Base-by-base conservation (phyloP, 352 stramenopile genomes). In the Phytophthora colocasiae region DNA sequence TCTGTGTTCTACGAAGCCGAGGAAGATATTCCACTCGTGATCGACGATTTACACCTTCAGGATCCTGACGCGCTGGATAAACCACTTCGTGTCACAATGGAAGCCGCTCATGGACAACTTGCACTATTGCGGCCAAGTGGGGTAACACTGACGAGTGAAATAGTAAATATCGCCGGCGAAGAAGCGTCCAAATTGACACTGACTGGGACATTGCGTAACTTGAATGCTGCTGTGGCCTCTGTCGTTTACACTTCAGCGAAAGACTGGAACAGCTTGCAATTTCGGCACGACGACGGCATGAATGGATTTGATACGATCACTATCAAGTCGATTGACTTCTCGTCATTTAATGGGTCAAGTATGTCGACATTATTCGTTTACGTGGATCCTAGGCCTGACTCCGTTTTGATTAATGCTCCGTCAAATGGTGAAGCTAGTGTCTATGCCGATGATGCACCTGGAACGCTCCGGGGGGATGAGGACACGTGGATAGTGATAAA, bases 201-300 rank as follows among this genome's bases (percentile, higher is more conserved):
- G 17, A 53, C 55, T 14, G 84, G 82, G 7, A 60, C 63, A 6
- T 51, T 91, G 10, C 14, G 9, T 17, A 62, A 83, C 11, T 39
- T 93, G 32, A 87, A 89, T 39, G 61, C 54, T 6, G 81, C 78
- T 6, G 47, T 93, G 2, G 51, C 73, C 6, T 58, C 59, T n/a
- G 27, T 91, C 7, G 56, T 77, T 24, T 93, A 84, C 63, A 85
- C 74, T 26, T 89, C 85, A 11, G 78, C 69, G 2, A 62, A 48
- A 27, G 43, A 93, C 69, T 93, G 85, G 85, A 93, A 93, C 69
- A 93, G 81, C 22, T 64, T 88, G 36, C 59, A 75, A 43, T 46
- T 62, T 36, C 71, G 41, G 31, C 40, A 63, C 34, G 53, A 73
- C 31, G 48, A 43, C 12, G 48, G 38, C 36, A 56, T 77, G 27